phyloP scores from a whole-genome alignment of 345 rosid species.

The Populus simonii region DNA sequence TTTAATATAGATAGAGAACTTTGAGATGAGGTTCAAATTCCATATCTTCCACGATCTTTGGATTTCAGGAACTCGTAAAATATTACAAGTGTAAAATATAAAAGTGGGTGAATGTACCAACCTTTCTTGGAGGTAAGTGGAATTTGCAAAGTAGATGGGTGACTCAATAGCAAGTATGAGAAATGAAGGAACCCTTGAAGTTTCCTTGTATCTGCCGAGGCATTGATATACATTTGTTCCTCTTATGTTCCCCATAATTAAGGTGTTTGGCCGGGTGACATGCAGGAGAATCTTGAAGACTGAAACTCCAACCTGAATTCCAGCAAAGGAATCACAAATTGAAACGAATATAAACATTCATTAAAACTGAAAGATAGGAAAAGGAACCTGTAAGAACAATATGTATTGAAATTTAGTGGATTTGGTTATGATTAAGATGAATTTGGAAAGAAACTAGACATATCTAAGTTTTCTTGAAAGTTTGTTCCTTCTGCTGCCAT shows the following conservation, averaged over 20 bases:
- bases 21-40: too few relatives aligned
- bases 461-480: too few relatives aligned
- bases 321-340: neutral
- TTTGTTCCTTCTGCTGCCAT: too few relatives aligned
- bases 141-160: slow-evolving; percentile 84
- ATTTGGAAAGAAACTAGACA: too few relatives aligned
- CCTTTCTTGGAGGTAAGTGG: slow-evolving; percentile 92
- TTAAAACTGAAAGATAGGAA: neutral
- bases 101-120: slow-evolving; percentile 16
- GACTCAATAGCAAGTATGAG: slow-evolving; percentile 79
- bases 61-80: neutral
- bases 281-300: slow-evolving; percentile 80
- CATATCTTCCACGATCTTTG: too few relatives aligned
- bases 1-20: too few relatives aligned
- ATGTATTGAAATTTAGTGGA: too few relatives aligned
- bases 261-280: slow-evolving; percentile 82
- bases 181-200: slow-evolving; percentile 67
- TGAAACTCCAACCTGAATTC: slow-evolving; percentile 81
- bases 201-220: slow-evolving; percentile 62
- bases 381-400: too few relatives aligned
- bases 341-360: neutral
- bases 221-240: slow-evolving; percentile 81
- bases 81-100: neutral
- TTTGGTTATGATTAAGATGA: too few relatives aligned
- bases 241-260: slow-evolving; percentile 66